A percentile compares a stretch with the other conserved stretches of the same genome.
Conservation (phyloP, 1,284 basidiomycete genomes). For the Cryptococcus jaspeensis region DNA sequence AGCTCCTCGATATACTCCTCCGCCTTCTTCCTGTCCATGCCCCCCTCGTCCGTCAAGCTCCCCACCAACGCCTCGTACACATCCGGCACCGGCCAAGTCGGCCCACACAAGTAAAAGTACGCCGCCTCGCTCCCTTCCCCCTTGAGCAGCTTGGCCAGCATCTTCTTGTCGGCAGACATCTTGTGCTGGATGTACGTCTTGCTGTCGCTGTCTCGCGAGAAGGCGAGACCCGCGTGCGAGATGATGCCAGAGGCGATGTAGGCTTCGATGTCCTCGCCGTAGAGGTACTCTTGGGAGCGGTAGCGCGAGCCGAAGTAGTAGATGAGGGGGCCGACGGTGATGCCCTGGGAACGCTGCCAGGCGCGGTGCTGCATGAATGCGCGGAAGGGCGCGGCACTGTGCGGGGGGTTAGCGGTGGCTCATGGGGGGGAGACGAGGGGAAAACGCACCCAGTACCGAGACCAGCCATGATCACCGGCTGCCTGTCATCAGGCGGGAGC, state of each 20-base stretch:
- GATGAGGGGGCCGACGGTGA: conserved; percentile 83
- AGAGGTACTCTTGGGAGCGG: conserved; percentile 91
- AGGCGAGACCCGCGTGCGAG: conserved; percentile 87
- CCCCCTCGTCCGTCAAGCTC: conserved; percentile 71
- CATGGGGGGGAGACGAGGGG: background rate
- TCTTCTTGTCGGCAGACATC: conserved; percentile 85
- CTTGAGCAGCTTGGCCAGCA: conserved; percentile 68
- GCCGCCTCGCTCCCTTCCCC: conserved; percentile 57
- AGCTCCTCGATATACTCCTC: conserved; percentile 82
- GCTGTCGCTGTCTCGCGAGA: conserved; percentile 86
- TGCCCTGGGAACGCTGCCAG: conserved; percentile 70
- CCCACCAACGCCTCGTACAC: conserved; percentile 88
- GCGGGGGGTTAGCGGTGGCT: background rate
- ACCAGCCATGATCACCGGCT: conserved; percentile 98
- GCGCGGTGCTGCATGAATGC: conserved; percentile 96
- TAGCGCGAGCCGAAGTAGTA: conserved; percentile 99
- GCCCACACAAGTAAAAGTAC: conserved; percentile 95
- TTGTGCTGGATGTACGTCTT: conserved; percentile 99
- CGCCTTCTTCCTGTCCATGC: conserved; percentile 66
- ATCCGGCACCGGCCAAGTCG: conserved; percentile 98
- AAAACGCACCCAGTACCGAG: conserved; percentile 75
- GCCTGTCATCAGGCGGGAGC: conserved; percentile 77
- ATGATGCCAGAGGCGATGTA: conserved; percentile 77
- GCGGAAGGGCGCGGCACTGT: conserved; percentile 87
- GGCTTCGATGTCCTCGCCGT: conserved; percentile 61